Conservation (phyloP, 192 early-diverging fungal genomes). For the Mortierella claussenii region DNA sequence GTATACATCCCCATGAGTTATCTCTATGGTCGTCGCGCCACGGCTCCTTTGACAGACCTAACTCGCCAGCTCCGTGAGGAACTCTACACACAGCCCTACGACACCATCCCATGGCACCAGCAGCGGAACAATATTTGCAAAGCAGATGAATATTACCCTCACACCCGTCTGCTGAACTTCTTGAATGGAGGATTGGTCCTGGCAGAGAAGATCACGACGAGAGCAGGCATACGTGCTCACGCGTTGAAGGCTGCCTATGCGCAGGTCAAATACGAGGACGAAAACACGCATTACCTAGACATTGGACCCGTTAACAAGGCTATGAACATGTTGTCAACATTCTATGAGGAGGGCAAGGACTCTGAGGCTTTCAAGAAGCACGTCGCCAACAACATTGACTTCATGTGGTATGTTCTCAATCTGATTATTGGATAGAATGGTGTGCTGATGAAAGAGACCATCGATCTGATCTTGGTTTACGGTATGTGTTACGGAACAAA, state of each 20-base stretch:
- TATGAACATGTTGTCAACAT: slow-evolving; percentile 91
- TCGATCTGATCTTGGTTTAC: too few relatives aligned
- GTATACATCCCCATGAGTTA: slow-evolving; percentile 98
- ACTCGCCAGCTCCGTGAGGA: slow-evolving; percentile 86
- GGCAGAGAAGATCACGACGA: slow-evolving; percentile 75
- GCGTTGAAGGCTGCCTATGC: slow-evolving; percentile 81
- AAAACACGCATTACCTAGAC: slow-evolving; percentile 89
- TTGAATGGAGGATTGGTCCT: slow-evolving; percentile 68
- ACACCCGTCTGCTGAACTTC: slow-evolving; percentile 78
- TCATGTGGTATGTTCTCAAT: slow-evolving; percentile 81
- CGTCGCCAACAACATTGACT: slow-evolving; percentile 78
- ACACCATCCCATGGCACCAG: slow-evolving; percentile 81
- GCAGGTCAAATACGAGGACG: slow-evolving; percentile 89
- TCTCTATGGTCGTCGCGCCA: slow-evolving; percentile 78
- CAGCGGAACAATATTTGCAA: slow-evolving; percentile 85
- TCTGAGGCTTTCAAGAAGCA: slow-evolving; percentile 82
- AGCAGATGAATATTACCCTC: slow-evolving; percentile 88
- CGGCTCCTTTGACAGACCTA: slow-evolving; percentile 71
- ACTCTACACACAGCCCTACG: slow-evolving; percentile 89
- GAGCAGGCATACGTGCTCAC: slow-evolving; percentile 64
- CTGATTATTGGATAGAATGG: too few relatives aligned
- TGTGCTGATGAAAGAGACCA: too few relatives aligned
- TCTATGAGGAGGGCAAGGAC: slow-evolving; percentile 86
- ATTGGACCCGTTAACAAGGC: slow-evolving; percentile 96
- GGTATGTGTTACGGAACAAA: too few relatives aligned